phyloP scores from a whole-genome alignment of 192 early-diverging fungal genomes.

The Mortierella antarctica region DNA sequence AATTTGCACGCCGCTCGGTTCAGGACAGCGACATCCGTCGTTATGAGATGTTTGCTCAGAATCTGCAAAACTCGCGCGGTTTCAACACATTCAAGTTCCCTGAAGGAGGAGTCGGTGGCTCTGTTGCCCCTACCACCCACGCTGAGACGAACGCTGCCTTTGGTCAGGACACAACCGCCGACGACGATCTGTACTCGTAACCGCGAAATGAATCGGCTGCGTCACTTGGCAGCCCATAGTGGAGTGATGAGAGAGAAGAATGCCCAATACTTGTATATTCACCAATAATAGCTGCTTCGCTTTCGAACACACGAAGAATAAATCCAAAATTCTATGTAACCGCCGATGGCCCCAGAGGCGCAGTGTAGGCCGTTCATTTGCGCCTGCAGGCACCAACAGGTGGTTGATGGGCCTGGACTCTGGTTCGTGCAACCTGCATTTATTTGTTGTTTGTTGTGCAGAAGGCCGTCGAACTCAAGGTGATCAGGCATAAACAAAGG shows the following conservation, averaged over 20 bases:
- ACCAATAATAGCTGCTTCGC: too few species aligned
- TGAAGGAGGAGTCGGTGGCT: slow-evolving; percentile 65
- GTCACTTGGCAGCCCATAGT: background rate
- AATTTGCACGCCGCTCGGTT: slow-evolving; percentile 94
- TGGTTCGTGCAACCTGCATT: too few species aligned
- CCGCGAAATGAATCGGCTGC: background rate
- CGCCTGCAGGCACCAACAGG: too few species aligned
- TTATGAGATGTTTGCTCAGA: slow-evolving; percentile 99
- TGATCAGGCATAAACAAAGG: too few species aligned
- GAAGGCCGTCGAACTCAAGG: too few species aligned
- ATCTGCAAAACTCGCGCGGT: slow-evolving; percentile 94
- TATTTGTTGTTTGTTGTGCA: too few species aligned
- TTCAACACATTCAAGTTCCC: slow-evolving; percentile 99
- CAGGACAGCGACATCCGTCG: slow-evolving; percentile 96
- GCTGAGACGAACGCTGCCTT: slow-evolving; percentile 63
- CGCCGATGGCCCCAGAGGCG: too few species aligned
- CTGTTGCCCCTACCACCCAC: slow-evolving; percentile 35
- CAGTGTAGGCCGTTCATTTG: too few species aligned
- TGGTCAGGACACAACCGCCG: slow-evolving; percentile 68
- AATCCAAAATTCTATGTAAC: too few species aligned
- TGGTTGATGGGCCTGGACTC: too few species aligned
- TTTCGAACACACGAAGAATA: too few species aligned
- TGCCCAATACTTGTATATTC: background rate
- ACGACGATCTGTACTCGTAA: slow-evolving; percentile 91
- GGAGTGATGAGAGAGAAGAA: background rate